Conservation (phyloP, 306 rosid species). For the Dalbergia oliveri region DNA sequence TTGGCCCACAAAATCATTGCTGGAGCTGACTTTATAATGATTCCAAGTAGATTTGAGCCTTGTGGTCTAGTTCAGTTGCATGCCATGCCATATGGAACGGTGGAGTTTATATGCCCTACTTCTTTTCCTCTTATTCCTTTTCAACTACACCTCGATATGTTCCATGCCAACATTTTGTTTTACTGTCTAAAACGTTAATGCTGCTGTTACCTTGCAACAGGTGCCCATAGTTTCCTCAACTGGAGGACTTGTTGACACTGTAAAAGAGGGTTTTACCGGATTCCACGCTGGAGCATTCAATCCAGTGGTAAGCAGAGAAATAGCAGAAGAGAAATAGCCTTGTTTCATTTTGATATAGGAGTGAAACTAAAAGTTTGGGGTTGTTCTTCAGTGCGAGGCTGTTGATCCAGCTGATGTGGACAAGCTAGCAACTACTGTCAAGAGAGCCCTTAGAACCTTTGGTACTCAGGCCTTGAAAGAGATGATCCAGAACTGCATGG, state of each 20-base stretch:
- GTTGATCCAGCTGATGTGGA: slow-evolving; percentile 72
- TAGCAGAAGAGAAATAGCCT: slow-evolving; percentile 1
- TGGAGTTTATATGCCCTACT: slow-evolving; percentile 38
- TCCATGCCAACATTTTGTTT: slow-evolving; percentile 1
- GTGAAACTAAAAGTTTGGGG: slow-evolving; percentile 17
- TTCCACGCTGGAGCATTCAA: slow-evolving; percentile 75
- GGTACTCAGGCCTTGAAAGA: slow-evolving; percentile 58
- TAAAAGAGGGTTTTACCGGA: slow-evolving; percentile 85
- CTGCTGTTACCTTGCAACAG: slow-evolving; percentile 42
- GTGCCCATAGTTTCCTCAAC: slow-evolving; percentile 84
- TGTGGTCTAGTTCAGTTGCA: slow-evolving; percentile 91
- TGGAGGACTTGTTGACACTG: slow-evolving; percentile 89
- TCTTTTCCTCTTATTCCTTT: slow-evolving; percentile 1
- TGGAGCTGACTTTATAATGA: slow-evolving; percentile 73
- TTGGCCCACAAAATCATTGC: slow-evolving; percentile 81
- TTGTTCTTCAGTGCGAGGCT: slow-evolving; percentile 68
- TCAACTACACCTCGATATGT: slow-evolving; percentile 14
- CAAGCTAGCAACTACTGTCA: slow-evolving; percentile 56
- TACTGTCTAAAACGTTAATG: slow-evolving; percentile 2
- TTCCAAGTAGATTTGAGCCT: slow-evolving; percentile 91
- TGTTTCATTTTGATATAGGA: slow-evolving; percentile 17
- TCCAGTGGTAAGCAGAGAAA: slow-evolving; percentile 56
- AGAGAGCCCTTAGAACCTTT: slow-evolving; percentile 58
- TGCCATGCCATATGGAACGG: slow-evolving; percentile 87
- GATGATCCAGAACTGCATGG: slow-evolving; percentile 74